Percentiles rank a stretch among this genome's conserved stretches.
These are phyloP conservation scores for Mycena crocata DNA, from an alignment of 768 basidiomycete genomes.

Conservation along the genomic window DNA sequence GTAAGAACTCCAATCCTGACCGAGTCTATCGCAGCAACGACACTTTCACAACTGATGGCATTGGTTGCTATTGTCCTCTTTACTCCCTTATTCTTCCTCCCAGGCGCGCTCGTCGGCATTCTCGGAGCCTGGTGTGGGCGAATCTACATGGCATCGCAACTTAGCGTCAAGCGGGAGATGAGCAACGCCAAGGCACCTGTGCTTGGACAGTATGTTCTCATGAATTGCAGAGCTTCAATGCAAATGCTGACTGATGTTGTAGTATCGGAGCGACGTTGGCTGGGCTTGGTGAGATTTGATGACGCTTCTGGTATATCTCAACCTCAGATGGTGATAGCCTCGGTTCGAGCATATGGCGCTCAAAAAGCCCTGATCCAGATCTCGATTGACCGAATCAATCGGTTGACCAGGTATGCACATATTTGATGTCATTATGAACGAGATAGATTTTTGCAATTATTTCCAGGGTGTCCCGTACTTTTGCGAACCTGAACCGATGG, in stretches of 20 bases:
- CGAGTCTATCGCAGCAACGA: constrained; percentile 20
- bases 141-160: constrained; percentile 57
- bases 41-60: constrained; percentile 50
- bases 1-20: not conserved
- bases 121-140: constrained; percentile 58
- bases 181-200: constrained; percentile 52
- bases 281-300: constrained; percentile 56
- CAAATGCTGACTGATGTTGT: constrained; percentile 34
- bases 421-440: constrained; percentile 32
- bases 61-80: constrained; percentile 57
- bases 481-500: constrained; percentile 55
- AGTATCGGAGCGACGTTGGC: constrained; percentile 67
- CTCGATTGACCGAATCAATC: constrained; percentile 52
- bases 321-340: constrained; percentile 29
- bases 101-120: constrained; percentile 53
- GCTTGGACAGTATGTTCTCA: constrained; percentile 53
- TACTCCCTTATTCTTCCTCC: constrained; percentile 58
- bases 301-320: too few species aligned
- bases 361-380: constrained; percentile 50
- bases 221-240: constrained; percentile 15
- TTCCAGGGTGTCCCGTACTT: constrained; percentile 41
- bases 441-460: constrained; percentile 36
- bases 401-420: constrained; percentile 40
- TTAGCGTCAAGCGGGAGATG: constrained; percentile 62
- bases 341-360: constrained; percentile 63